phyloP scores from a whole-genome alignment of 768 basidiomycete genomes.

The Rhodotorula diobovata region DNA sequence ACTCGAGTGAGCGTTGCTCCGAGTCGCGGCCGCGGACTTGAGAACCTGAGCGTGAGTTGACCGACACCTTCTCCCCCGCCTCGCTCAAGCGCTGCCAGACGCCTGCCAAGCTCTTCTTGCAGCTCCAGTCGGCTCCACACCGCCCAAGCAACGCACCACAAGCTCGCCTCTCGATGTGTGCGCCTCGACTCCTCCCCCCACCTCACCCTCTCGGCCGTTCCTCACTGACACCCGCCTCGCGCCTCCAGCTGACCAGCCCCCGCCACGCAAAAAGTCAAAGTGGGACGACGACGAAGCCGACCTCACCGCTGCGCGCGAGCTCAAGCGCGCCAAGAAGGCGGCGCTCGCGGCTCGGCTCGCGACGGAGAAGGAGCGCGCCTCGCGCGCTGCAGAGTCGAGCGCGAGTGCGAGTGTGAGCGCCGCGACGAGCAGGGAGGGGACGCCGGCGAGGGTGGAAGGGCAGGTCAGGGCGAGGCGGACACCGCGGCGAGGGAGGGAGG shows the following conservation, averaged over 20 bases:
- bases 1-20: too few species aligned
- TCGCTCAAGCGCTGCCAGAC: too few species aligned
- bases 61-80: too few species aligned
- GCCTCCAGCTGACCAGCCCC: slow-evolving; percentile 1
- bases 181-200: not conserved
- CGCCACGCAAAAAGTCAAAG: slow-evolving; percentile 32
- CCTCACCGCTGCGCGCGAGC: slow-evolving; percentile 2
- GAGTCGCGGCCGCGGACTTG: too few species aligned
- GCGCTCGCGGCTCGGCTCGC: slow-evolving; percentile 21
- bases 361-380: slow-evolving; percentile 9
- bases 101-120: too few species aligned
- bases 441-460: not conserved
- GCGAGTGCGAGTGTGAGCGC: not conserved
- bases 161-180: not conserved
- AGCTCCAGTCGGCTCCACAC: not conserved
- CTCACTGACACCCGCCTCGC: not conserved
- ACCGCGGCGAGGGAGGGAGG: slow-evolving; percentile 19
- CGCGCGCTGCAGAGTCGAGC: not conserved
- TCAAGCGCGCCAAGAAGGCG: slow-evolving; percentile 25
- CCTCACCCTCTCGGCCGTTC: not conserved
- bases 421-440: not conserved
- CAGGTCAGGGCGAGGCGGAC: not conserved
- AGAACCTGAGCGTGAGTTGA: too few species aligned
- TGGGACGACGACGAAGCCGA: slow-evolving; percentile 37
- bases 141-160: too few species aligned